Evolutionary conservation across 1,284 basidiomycete species (phyloP).

Genomic region (Ceratobasidium papillatum): DNA sequence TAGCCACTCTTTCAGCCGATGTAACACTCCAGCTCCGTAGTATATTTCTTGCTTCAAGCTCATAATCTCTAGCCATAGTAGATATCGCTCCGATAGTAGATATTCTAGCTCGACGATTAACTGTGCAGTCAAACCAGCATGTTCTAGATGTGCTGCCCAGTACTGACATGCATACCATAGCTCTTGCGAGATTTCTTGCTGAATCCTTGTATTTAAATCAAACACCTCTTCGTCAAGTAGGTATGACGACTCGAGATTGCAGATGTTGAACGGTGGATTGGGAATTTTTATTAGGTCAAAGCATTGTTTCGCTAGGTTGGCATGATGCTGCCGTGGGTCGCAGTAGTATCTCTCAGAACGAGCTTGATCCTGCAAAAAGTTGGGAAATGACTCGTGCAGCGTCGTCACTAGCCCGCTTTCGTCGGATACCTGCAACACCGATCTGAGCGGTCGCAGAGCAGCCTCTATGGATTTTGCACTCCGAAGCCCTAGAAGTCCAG

Average conservation of each 20-base stretch:
- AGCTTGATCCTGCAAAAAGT: background rate
- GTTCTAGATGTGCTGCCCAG: background rate
- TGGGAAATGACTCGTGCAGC: background rate
- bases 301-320: background rate
- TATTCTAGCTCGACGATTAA: too few species aligned
- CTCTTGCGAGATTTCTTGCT: background rate
- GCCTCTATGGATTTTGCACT: background rate
- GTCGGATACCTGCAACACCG: background rate
- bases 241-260: slow-evolving; percentile 15
- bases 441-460: background rate
- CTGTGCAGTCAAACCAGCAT: too few species aligned
- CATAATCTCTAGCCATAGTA: background rate
- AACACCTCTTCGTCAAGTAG: background rate
- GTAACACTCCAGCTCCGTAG: background rate
- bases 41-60: background rate
- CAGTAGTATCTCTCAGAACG: background rate
- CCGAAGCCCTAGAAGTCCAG: background rate
- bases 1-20: too few species aligned
- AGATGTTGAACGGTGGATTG: slow-evolving; percentile 9
- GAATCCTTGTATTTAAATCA: background rate
- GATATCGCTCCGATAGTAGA: background rate
- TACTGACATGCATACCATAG: background rate
- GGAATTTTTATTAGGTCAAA: background rate
- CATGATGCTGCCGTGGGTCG: background rate
- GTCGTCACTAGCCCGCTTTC: background rate